Conservation (phyloP, 2,329 filamentous ascomycete genomes). For the Taxawa tesnikishii region DNA sequence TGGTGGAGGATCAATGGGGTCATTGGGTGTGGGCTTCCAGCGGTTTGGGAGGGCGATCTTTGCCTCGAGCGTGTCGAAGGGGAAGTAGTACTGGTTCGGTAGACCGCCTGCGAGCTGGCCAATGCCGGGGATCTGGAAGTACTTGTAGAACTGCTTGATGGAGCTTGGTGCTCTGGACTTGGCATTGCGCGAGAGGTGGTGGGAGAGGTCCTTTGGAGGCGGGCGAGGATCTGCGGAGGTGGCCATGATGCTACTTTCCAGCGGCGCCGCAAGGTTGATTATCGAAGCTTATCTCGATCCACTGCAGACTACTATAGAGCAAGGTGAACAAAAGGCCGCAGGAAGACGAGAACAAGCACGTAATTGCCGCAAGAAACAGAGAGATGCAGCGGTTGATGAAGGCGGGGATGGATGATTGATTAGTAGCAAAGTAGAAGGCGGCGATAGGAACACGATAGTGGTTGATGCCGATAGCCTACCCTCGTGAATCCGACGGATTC, state of each 20-base stretch:
- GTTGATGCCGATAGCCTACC: too few species aligned
- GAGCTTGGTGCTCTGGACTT: constrained; percentile 50
- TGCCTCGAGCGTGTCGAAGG: constrained; percentile 82
- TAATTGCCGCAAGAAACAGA: too few species aligned
- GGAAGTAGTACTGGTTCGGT: constrained; percentile 71
- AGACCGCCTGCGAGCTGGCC: constrained; percentile 53
- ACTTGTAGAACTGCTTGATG: constrained; percentile 79
- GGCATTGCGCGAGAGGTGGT: constrained; percentile 63
- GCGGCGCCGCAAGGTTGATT: too few species aligned
- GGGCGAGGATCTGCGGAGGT: constrained; percentile 15
- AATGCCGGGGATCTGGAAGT: constrained; percentile 54
- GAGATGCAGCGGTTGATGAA: too few species aligned
- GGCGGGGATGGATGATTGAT: too few species aligned
- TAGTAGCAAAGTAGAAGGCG: too few species aligned
- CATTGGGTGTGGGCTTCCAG: constrained; percentile 59
- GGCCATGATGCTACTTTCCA: constrained; percentile 3
- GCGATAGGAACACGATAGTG: too few species aligned
- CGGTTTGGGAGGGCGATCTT: constrained; percentile 62
- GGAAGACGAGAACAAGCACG: too few species aligned
- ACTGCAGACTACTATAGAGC: too few species aligned
- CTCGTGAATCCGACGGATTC: too few species aligned
- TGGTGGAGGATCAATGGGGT: constrained; percentile 37
- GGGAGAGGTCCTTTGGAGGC: constrained; percentile 60
- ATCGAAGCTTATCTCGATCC: too few species aligned
- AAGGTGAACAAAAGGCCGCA: too few species aligned